These are phyloP conservation scores for Spirogloea muscicola DNA, from an alignment of 139 green algal genomes.

Conservation along the genomic window DNA sequence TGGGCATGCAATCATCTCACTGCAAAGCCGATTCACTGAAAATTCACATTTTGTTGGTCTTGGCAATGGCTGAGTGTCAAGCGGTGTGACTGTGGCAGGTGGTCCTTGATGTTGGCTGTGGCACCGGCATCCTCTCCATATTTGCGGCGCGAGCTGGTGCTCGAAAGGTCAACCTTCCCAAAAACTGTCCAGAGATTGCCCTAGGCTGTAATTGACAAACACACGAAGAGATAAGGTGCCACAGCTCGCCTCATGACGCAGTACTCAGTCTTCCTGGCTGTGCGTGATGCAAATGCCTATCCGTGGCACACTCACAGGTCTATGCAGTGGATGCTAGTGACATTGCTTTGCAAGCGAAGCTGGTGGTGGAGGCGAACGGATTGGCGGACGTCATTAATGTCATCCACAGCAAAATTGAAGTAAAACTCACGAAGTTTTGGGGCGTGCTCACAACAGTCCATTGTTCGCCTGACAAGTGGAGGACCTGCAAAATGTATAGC, in stretches of 20 bases:
- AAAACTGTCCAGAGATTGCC: neutral
- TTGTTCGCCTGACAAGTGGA: too few species aligned
- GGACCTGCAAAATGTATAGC: too few species aligned
- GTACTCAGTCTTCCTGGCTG: too few species aligned
- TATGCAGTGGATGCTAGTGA: slow-evolving; percentile 88
- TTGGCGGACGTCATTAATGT: slow-evolving; percentile 53
- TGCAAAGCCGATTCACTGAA: neutral
- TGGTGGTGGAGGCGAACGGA: slow-evolving; percentile 67
- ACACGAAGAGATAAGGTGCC: too few species aligned
- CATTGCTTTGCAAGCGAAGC: slow-evolving; percentile 70
- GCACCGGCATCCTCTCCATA: slow-evolving; percentile 86
- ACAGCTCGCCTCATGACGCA: too few species aligned
- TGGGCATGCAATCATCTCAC: neutral
- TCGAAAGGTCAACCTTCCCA: slow-evolving; percentile 48
- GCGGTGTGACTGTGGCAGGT: too few species aligned
- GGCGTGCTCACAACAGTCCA: too few species aligned
- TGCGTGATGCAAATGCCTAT: too few species aligned
- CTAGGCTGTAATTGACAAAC: too few species aligned
- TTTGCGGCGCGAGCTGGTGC: slow-evolving; percentile 88
- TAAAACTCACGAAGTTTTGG: too few species aligned
- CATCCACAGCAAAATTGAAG: slow-evolving; percentile 56
- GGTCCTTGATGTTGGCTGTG: slow-evolving; percentile 92
- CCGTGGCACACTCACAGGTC: slow-evolving; percentile 57
- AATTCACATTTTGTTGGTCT: too few species aligned
- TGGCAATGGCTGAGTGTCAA: too few species aligned